These are phyloP conservation scores for Stagonosporopsis chrysanthemi DNA, from an alignment of 2,329 filamentous ascomycete genomes.

Conservation along the genomic window DNA sequence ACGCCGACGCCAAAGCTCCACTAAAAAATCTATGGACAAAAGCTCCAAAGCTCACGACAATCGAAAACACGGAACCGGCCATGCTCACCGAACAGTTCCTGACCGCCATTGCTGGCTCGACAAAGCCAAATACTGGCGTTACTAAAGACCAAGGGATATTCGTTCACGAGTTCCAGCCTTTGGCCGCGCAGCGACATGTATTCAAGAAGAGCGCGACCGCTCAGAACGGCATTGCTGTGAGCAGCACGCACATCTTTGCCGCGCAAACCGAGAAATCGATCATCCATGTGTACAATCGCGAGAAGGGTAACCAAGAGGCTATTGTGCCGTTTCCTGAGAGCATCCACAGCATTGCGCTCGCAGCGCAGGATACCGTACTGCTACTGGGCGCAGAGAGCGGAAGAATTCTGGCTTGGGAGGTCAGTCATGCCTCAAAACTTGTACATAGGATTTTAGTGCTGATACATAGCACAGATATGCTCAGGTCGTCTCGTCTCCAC, in stretches of 20 bases:
- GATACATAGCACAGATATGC: slow-evolving; percentile 61
- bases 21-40: slow-evolving; percentile 1
- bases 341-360: slow-evolving; percentile 78
- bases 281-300: slow-evolving; percentile 87
- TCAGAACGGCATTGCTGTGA: slow-evolving; percentile 80
- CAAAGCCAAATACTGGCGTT: slow-evolving; percentile 55
- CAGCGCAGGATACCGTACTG: slow-evolving; percentile 71
- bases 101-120: slow-evolving; percentile 55
- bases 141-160: slow-evolving; percentile 87
- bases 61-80: slow-evolving; percentile 4
- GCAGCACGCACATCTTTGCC: slow-evolving; percentile 83
- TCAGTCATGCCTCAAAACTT: slow-evolving; percentile 52
- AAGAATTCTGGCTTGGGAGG: slow-evolving; percentile 91
- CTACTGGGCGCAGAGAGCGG: slow-evolving; percentile 85
- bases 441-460: slow-evolving; percentile 23
- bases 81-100: slow-evolving; percentile 62
- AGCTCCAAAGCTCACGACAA: slow-evolving; percentile 19
- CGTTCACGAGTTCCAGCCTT: slow-evolving; percentile 80
- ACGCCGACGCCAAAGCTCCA: background rate
- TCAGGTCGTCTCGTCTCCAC: slow-evolving; percentile 81
- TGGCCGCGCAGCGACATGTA: slow-evolving; percentile 73
- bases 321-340: slow-evolving; percentile 86
- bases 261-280: slow-evolving; percentile 92
- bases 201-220: slow-evolving; percentile 94
- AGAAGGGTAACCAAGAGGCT: slow-evolving; percentile 86